phyloP scores from a whole-genome alignment of 106 monocot genomes.

The Dioscorea dumetorum region DNA sequence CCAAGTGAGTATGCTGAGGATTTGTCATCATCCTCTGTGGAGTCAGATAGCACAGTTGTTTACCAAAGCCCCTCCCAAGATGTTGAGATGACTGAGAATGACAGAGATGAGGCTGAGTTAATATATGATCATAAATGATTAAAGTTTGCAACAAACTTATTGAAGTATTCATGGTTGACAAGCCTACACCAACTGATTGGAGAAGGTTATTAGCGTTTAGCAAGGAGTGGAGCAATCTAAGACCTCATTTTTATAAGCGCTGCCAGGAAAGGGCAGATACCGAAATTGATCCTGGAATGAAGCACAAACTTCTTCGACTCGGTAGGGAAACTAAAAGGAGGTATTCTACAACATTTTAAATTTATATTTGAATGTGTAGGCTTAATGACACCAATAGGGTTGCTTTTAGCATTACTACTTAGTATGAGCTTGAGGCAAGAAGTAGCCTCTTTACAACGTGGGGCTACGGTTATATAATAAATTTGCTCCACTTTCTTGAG shows the following conservation, averaged over 20 bases:
- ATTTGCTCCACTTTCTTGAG: no score
- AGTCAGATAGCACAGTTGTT: not conserved
- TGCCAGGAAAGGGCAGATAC: slow-evolving; percentile 79
- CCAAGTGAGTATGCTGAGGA: slow-evolving; percentile 39
- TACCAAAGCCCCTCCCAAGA: slow-evolving; percentile 13
- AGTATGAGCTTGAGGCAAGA: no score
- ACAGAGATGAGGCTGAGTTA: slow-evolving; percentile 8
- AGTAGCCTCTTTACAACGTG: no score
- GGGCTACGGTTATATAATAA: no score
- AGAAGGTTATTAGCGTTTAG: slow-evolving; percentile 93
- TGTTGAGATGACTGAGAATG: slow-evolving; percentile 6
- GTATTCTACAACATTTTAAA: slow-evolving; percentile 13
- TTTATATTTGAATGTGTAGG: not conserved
- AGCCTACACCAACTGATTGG: slow-evolving; percentile 90
- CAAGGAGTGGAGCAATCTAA: slow-evolving; percentile 69
- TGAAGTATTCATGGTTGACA: slow-evolving; percentile 94
- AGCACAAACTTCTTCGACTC: slow-evolving; percentile 80
- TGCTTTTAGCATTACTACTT: no score
- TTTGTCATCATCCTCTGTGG: slow-evolving; percentile 9
- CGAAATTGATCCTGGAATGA: slow-evolving; percentile 72
- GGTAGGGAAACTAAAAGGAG: slow-evolving; percentile 93
- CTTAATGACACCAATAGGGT: no score
- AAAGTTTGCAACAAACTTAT: slow-evolving; percentile 85
- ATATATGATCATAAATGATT: slow-evolving; percentile 56
- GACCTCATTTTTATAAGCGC: slow-evolving; percentile 72